Base-by-base conservation (phyloP, 2,329 filamentous ascomycete genomes). In the Dactylellina drechsleri region DNA sequence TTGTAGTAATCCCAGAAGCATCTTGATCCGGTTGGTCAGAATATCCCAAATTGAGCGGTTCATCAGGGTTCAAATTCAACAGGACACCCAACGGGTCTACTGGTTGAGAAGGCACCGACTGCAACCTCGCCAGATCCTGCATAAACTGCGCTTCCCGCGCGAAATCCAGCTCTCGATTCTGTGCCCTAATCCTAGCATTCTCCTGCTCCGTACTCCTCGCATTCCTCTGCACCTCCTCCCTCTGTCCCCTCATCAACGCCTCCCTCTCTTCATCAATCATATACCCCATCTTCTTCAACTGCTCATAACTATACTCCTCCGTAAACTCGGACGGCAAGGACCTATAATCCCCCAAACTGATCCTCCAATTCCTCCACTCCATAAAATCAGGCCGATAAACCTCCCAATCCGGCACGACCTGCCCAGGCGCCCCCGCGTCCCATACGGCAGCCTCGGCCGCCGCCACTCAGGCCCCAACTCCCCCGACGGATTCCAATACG, bases 301-400 rank as follows among this genome's bases (percentile, higher is more conserved):
- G 16, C 12, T 28, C 28, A 23, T 49, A 28, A 13, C 28, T 5
- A 26, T 67, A 59, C 15, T 15, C 20, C 20, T 54, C 8, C 15
- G 47, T 47, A 40, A 60, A 47, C 2, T 54, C 23, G 20, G 20
- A 45, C 1, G 65, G 20, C 10, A 67, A 54, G 6, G 31, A 3
- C n/a, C 56, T 60, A 26, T 67, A 67, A 47, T 60, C 56, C 36
- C 65, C 65, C 13, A n/a, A 23, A 8, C 31, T 31, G 13, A 54
- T 54, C 56, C 54, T 60, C n/a, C 41, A 43, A 40, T 67, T 67
- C n/a, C 65, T 60, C 65, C 65, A 67, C 60, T 67, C 36, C 23
- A 56, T 60, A 47, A 31, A 67, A 5, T 47, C 40, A 1, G 23
- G 4, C 7, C 16, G 3, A 15, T 67, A 60, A 4, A 67, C 65